These are phyloP conservation scores for Pestalotiopsis sp. DNA, from an alignment of 2,329 filamentous ascomycete genomes.

Conservation along the genomic window DNA sequence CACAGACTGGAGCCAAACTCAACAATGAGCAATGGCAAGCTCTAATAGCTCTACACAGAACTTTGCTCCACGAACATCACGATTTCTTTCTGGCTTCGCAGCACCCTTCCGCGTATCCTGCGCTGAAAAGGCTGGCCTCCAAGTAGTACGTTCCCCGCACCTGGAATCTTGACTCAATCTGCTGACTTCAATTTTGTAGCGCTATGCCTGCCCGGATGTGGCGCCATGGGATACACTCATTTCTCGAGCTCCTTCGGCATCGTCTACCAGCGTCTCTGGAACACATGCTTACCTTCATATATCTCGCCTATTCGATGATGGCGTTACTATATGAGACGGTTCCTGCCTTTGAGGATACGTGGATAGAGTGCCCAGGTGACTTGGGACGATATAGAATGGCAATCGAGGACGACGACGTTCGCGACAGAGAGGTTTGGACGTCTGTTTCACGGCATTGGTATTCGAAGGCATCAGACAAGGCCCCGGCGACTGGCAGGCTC, in stretches of 20 bases:
- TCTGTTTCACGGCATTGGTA: conserved; percentile 83
- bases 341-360: conserved; percentile 78
- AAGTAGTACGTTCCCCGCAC: conserved; percentile 58
- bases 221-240: conserved; percentile 87
- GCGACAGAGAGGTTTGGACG: conserved; percentile 79
- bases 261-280: conserved; percentile 68
- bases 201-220: conserved; percentile 94
- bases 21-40: conserved; percentile 79
- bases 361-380: conserved; percentile 92
- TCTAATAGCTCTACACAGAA: conserved; percentile 78
- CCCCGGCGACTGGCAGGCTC: conserved; percentile 72
- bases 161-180: neutral
- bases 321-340: conserved; percentile 84
- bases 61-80: conserved; percentile 78
- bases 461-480: conserved; percentile 74
- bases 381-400: conserved; percentile 64
- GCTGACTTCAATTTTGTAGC: neutral
- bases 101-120: conserved; percentile 73
- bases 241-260: too few species aligned
- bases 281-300: conserved; percentile 66
- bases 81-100: conserved; percentile 87
- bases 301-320: conserved; percentile 90
- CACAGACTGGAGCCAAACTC: conserved; percentile 40
- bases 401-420: conserved; percentile 78
- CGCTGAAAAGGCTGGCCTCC: conserved; percentile 66